phyloP scores from a whole-genome alignment of 208 protist species.

The Crithidia mellificae region DNA sequence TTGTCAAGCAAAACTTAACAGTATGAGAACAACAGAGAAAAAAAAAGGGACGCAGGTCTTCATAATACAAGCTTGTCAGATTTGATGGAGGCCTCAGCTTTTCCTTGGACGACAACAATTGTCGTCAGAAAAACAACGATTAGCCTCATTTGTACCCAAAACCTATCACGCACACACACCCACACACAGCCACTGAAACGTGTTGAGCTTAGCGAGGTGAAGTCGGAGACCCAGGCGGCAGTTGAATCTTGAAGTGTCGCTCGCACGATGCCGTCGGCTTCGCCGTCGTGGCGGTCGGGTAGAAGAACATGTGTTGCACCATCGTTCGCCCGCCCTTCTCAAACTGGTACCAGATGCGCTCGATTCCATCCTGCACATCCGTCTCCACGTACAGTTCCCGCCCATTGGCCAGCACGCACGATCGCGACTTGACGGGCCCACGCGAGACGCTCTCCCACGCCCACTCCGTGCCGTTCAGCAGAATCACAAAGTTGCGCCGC shows the following conservation, averaged over 20 bases:
- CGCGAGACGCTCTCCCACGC: constrained; percentile 37
- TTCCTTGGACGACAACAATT: too few species aligned
- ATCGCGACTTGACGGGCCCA: constrained; percentile 40
- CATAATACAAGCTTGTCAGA: too few species aligned
- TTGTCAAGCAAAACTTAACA: too few species aligned
- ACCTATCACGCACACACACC: too few species aligned
- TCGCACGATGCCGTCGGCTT: constrained; percentile 35
- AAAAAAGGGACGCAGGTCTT: too few species aligned
- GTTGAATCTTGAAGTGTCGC: constrained; percentile 31
- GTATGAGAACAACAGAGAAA: too few species aligned
- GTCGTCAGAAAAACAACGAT: too few species aligned
- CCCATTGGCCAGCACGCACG: constrained; percentile 43
- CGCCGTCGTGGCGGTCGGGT: constrained; percentile 10
- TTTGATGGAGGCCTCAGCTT: too few species aligned
- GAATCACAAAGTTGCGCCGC: constrained; percentile 14
- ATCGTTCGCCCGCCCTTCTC: constrained; percentile 38
- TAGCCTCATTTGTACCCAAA: too few species aligned
- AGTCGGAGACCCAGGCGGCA: constrained; percentile 18
- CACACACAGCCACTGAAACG: too few species aligned
- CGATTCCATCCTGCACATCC: constrained; percentile 32
- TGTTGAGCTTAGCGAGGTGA: background rate
- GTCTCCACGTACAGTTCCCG: constrained; percentile 52
- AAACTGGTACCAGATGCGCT: constrained; percentile 50
- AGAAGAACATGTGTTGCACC: constrained; percentile 45
- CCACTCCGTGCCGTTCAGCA: constrained; percentile 36